Evolutionary conservation across 202 grass and related monocot species (phyloP), one percentile per base, ranked within the genome.

Genomic region (Saccharum hybrid): DNA sequence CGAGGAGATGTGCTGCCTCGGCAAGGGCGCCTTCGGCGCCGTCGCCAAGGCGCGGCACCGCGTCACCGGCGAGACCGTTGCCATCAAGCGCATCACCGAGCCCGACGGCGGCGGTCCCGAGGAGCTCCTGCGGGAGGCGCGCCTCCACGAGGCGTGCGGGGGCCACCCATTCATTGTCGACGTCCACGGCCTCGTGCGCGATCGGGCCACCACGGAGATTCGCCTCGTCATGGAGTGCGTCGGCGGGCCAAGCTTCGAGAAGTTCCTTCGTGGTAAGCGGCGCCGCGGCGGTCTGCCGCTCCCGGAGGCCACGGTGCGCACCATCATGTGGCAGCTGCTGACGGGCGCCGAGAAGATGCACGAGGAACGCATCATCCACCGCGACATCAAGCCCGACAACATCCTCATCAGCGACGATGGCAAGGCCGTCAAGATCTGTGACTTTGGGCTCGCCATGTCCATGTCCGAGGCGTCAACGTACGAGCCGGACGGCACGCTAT

Each of bases 361-460:
- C 14, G 77, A 13, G 0, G 65, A 46, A 30, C 2, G 16, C 82
- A 15, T 89, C 72, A 40, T 82, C 57, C 88, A 86, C 66, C 72
- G 82, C 16, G 72, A 89, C 72, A 62, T 89, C 36, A 89, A 89
- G 66, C 83, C 88, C 6, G 45, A 59, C 26, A 89, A 89, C 78
- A 16, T 89, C 66, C 83, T 89, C 65, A 19, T 89, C 63, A 30
- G 12, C 64, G 87, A 63, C 13, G 45, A 72, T 18, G 42, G 16
- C 42, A 31, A 54, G 7, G 0, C 4, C 16, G 57, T 71, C 33
- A 82, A 78, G 66, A 33, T 86, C 10, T 82, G 78, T 9, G 88
- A 89, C 43, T 74, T 89, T 3, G 88, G 78, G 16, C 65, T 89
- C 10, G 78, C 78, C 31, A 45, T 62, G 61, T 39, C 31, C 37